Evolutionary conservation across 2,329 filamentous ascomycete genomes (phyloP).

Genomic region (Diatrype stigma): DNA sequence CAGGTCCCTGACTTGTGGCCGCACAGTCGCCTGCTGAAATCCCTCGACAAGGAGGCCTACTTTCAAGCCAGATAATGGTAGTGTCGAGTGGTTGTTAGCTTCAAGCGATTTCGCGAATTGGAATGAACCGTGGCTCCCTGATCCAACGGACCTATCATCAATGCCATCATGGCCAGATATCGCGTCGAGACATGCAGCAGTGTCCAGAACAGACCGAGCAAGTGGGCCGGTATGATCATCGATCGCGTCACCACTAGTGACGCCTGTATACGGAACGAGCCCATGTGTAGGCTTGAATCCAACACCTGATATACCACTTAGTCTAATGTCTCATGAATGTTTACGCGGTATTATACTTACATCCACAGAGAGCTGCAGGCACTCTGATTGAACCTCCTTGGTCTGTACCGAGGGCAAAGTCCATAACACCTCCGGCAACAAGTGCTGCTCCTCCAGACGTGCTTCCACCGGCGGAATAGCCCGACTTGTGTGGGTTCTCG

Average conservation of each 20-base stretch:
- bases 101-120: conserved; percentile 18
- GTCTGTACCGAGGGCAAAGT: conserved; percentile 44
- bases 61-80: conserved; percentile 27
- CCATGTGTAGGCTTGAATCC: conserved; percentile 44
- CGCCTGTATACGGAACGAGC: conserved; percentile 44
- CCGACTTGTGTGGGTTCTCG: conserved; percentile 39
- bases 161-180: conserved; percentile 46
- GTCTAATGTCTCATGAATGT: background rate
- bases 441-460: conserved; percentile 44
- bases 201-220: conserved; percentile 35
- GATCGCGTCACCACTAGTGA: conserved; percentile 33
- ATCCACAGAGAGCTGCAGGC: conserved; percentile 36
- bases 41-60: conserved; percentile 44
- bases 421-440: conserved; percentile 38
- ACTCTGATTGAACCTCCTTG: conserved; percentile 44
- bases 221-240: conserved; percentile 43
- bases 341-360: conserved; percentile 6
- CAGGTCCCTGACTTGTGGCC: conserved; percentile 33
- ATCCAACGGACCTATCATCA: conserved; percentile 39
- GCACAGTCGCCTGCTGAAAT: conserved; percentile 34
- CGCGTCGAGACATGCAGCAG: conserved; percentile 36
- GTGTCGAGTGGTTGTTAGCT: background rate
- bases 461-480: conserved; percentile 46
- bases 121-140: conserved; percentile 24
- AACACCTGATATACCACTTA: conserved; percentile 26